Percentiles rank a stretch among this genome's conserved stretches.
These are phyloP conservation scores for Microsporum canis DNA, from an alignment of 2,329 filamentous ascomycete species.

Conservation along the genomic window DNA sequence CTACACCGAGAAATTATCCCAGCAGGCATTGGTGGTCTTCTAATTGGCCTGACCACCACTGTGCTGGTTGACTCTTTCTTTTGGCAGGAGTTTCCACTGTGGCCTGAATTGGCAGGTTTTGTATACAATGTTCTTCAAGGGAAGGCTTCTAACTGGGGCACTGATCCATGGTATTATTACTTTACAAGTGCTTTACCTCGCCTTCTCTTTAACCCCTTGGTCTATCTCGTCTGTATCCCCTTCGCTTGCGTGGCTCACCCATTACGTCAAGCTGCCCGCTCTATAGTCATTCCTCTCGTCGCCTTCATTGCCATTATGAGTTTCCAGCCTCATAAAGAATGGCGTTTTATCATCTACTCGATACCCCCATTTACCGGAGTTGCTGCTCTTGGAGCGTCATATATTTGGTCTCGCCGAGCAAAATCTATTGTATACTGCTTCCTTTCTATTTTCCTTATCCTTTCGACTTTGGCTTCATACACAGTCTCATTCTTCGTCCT, in stretches of 20 bases:
- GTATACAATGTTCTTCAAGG: slow-evolving; percentile 82
- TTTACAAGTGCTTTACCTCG: slow-evolving; percentile 70
- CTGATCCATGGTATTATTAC: slow-evolving; percentile 76
- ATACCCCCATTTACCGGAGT: slow-evolving; percentile 70
- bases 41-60: slow-evolving; percentile 57
- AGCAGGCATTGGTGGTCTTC: slow-evolving; percentile 53
- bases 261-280: slow-evolving; percentile 40
- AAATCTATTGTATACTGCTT: slow-evolving; percentile 50
- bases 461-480: slow-evolving; percentile 51
- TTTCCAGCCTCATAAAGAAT: slow-evolving; percentile 86
- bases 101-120: slow-evolving; percentile 85
- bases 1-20: slow-evolving; percentile 47
- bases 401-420: slow-evolving; percentile 53
- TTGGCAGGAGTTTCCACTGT: slow-evolving; percentile 68
- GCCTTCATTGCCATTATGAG: slow-evolving; percentile 72
- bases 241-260: slow-evolving; percentile 45
- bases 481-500: slow-evolving; percentile 56
- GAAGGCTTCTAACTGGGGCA: slow-evolving; percentile 77
- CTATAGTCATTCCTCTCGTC: slow-evolving; percentile 53
- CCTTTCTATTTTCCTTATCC: slow-evolving; percentile 44
- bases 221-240: slow-evolving; percentile 43
- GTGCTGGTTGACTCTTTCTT: slow-evolving; percentile 81
- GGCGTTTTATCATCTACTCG: slow-evolving; percentile 85
- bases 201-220: slow-evolving; percentile 69
- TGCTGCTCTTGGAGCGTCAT: slow-evolving; percentile 61